Percentiles rank a stretch among this genome's conserved stretches.
Conservation (phyloP, 139 green algal genomes). For the Zygnema circumcarinatum region DNA sequence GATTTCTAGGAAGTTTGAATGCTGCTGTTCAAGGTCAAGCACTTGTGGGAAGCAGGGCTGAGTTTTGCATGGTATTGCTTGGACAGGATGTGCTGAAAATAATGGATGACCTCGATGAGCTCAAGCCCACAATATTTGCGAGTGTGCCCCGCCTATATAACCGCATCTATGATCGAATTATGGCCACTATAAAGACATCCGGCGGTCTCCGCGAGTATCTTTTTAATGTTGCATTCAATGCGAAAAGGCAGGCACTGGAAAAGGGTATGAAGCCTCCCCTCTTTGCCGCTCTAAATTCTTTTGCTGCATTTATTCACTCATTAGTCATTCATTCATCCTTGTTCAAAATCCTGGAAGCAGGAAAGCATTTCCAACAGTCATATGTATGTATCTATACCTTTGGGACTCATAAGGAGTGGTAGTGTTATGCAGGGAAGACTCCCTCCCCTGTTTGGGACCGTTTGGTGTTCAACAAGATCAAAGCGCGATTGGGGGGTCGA, state of each 20-base stretch:
- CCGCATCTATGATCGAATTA: slow-evolving; percentile 90
- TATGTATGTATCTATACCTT: too few species aligned
- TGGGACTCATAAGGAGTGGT: too few species aligned
- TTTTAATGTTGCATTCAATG: slow-evolving; percentile 60
- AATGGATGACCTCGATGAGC: slow-evolving; percentile 66
- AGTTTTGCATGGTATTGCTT: too few species aligned
- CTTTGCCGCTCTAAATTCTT: background rate
- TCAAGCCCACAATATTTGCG: slow-evolving; percentile 81
- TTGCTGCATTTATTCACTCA: too few species aligned
- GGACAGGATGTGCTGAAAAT: slow-evolving; percentile 62
- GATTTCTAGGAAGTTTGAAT: too few species aligned
- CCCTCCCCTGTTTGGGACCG: slow-evolving; percentile 83
- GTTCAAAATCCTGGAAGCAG: too few species aligned
- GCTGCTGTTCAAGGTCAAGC: too few species aligned
- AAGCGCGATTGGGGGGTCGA: slow-evolving; percentile 62
- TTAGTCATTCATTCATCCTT: too few species aligned
- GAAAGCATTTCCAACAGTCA: too few species aligned
- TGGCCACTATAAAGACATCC: slow-evolving; percentile 48
- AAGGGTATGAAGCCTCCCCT: slow-evolving; percentile 38
- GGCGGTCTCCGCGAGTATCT: slow-evolving; percentile 57
- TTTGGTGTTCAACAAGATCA: slow-evolving; percentile 95
- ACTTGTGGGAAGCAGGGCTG: too few species aligned
- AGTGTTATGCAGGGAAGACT: slow-evolving; percentile 67
- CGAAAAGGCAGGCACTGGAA: slow-evolving; percentile 50
- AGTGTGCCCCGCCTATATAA: slow-evolving; percentile 95